phyloP scores from a whole-genome alignment of 352 stramenopile species.

The Phytophthora sansomeana region DNA sequence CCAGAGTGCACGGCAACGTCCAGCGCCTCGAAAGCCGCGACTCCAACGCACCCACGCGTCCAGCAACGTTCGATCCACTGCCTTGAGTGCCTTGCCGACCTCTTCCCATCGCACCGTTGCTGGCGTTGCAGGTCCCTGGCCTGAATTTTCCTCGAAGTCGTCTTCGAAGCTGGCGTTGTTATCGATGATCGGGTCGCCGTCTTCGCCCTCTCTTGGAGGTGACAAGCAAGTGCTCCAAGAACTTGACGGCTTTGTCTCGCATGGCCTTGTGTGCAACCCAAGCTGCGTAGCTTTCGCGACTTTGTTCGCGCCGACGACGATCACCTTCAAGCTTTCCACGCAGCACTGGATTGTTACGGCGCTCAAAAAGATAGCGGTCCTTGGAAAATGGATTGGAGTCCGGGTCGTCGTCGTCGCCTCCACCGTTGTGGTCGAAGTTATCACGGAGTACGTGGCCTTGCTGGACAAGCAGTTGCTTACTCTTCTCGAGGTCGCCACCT shows the following conservation, averaged over 20 bases:
- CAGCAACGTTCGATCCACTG: slow-evolving; percentile 84
- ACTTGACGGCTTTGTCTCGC: slow-evolving; percentile 79
- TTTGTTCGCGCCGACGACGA: slow-evolving; percentile 61
- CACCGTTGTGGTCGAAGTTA: slow-evolving; percentile 73
- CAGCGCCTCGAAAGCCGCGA: slow-evolving; percentile 57
- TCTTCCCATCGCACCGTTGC: slow-evolving; percentile 72
- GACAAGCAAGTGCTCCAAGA: slow-evolving; percentile 77
- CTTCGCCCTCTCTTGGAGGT: slow-evolving; percentile 42
- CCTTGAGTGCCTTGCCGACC: slow-evolving; percentile 90
- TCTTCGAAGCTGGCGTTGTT: slow-evolving; percentile 39
- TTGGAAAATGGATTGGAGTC: slow-evolving; percentile 62
- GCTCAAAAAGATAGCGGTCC: slow-evolving; percentile 81
- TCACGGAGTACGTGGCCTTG: slow-evolving; percentile 78
- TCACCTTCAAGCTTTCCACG: slow-evolving; percentile 60
- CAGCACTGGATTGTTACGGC: slow-evolving; percentile 61
- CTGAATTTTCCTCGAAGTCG: slow-evolving; percentile 44
- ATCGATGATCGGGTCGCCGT: slow-evolving; percentile 26
- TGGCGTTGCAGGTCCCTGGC: slow-evolving; percentile 27
- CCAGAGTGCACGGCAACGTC: slow-evolving; percentile 81
- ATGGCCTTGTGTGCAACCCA: slow-evolving; percentile 87
- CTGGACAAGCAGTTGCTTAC: slow-evolving; percentile 75
- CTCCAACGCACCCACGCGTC: slow-evolving; percentile 89
- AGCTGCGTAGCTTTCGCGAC: slow-evolving; percentile 73
- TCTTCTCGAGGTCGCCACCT: slow-evolving; percentile 86
- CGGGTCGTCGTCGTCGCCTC: slow-evolving; percentile 40